These are phyloP conservation scores for Dendrocalamus latiflorus DNA, from an alignment of 202 grass and related monocot species.

Conservation along the genomic window DNA sequence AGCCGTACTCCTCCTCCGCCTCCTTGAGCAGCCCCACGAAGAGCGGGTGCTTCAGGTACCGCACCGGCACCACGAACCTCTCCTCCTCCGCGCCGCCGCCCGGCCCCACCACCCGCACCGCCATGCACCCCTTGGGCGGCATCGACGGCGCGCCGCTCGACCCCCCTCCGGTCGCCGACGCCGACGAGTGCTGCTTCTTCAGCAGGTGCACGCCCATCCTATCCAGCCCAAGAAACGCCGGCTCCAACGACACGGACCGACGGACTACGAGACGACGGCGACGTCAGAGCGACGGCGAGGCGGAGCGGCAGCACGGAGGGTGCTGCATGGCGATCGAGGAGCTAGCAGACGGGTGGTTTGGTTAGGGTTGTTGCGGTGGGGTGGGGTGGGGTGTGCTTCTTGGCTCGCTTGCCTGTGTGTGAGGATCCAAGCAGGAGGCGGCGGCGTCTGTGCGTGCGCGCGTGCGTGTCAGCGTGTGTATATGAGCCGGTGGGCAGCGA, in stretches of 20 bases:
- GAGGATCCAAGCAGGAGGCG: no score
- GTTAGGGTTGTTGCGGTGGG: no score
- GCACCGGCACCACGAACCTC: constrained; percentile 73
- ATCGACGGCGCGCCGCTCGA: not conserved
- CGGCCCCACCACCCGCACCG: constrained; percentile 58
- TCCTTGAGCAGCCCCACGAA: constrained; percentile 81
- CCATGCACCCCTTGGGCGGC: constrained; percentile 84
- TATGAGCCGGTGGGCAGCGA: no score
- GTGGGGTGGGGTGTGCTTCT: not conserved
- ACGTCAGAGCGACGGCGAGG: constrained; percentile 25
- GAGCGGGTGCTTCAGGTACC: constrained; percentile 77
- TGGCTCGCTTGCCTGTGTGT: not conserved
- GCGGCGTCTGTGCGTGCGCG: no score
- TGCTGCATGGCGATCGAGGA: constrained; percentile 25
- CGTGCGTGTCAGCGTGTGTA: not conserved
- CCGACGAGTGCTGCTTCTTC: constrained; percentile 46
- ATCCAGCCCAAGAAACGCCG: constrained; percentile 17
- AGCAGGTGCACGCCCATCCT: constrained; percentile 57
- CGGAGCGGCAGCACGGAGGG: not conserved
- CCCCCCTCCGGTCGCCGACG: not conserved
- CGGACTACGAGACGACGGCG: constrained; percentile 8
- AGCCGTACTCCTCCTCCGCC: constrained; percentile 93
- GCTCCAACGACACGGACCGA: not conserved
- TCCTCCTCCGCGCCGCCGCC: constrained; percentile 41
- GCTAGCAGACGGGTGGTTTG: not conserved